Evolutionary conservation across 352 stramenopile species (phyloP).

Genomic region (Blastocystis hominis): DNA sequence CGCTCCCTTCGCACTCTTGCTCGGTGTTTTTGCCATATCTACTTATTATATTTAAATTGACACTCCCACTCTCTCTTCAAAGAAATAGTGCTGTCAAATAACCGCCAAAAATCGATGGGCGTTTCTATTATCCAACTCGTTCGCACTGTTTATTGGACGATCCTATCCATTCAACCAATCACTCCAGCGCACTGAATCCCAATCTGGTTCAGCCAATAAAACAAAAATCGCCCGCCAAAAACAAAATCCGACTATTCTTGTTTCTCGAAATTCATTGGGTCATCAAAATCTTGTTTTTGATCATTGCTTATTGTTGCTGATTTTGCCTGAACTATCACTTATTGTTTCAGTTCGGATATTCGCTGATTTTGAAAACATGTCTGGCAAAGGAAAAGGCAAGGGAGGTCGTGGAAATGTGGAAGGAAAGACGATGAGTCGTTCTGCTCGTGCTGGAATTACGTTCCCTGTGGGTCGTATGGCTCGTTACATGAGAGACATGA

Average conservation of each 20-base stretch:
- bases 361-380: slow-evolving; percentile 65
- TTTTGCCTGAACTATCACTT: too few relatives aligned
- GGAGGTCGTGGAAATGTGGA: slow-evolving; percentile 69
- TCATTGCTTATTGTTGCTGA: neutral
- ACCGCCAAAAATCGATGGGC: neutral
- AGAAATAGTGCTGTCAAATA: neutral
- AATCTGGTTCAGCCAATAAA: neutral
- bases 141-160: neutral
- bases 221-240: neutral
- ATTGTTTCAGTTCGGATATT: too few relatives aligned
- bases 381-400: slow-evolving; percentile 73
- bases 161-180: neutral
- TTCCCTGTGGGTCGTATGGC: too few relatives aligned
- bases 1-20: slow-evolving; percentile 68
- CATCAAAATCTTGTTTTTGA: neutral
- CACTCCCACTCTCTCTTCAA: neutral
- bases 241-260: neutral
- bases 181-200: neutral
- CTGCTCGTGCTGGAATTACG: too few relatives aligned
- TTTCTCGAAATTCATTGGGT: neutral
- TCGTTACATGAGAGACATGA: too few relatives aligned
- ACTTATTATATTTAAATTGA: neutral
- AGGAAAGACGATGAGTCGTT: slow-evolving; percentile 59
- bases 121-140: neutral
- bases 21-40: slow-evolving; percentile 49